Percentiles rank a stretch among this genome's conserved stretches.
Conservation (phyloP, 148 eudicot genomes). For the Rhododendron vialii region DNA sequence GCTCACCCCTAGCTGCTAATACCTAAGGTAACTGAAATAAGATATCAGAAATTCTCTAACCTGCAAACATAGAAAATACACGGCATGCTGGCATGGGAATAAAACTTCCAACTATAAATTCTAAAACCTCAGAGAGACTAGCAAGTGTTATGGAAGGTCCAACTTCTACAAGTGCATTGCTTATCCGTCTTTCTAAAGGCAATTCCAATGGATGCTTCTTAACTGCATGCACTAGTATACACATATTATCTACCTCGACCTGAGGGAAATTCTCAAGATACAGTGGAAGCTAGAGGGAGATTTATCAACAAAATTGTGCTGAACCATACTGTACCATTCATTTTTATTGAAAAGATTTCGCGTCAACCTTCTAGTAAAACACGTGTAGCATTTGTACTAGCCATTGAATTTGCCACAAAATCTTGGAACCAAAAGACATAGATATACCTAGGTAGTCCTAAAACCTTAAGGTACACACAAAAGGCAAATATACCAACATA, state of each 20-base stretch:
- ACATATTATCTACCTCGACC: conserved; percentile 99
- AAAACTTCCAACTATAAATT: conserved; percentile 95
- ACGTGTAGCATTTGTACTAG: background rate
- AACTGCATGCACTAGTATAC: conserved; percentile 92
- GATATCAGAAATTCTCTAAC: conserved; percentile 30
- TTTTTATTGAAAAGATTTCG: background rate
- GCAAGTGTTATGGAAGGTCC: conserved; percentile 97
- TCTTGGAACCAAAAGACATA: background rate
- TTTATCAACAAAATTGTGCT: background rate
- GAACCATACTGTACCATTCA: background rate
- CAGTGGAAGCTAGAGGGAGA: background rate
- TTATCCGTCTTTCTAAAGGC: conserved; percentile 78
- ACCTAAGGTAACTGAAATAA: background rate
- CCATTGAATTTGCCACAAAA: background rate
- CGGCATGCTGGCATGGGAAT: conserved; percentile 98
- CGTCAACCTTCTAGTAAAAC: background rate
- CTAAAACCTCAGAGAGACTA: conserved; percentile 89
- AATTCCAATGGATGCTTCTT: conserved; percentile 80
- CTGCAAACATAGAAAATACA: conserved; percentile 99
- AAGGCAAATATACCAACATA: background rate
- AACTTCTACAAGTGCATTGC: conserved; percentile 95
- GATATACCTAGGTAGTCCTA: background rate
- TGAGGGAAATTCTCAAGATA: conserved; percentile 18
- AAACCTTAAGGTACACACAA: background rate
- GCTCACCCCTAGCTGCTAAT: background rate